Evolutionary conservation across 2,329 filamentous ascomycete species (phyloP).

Genomic region (Venturia aucupariae): DNA sequence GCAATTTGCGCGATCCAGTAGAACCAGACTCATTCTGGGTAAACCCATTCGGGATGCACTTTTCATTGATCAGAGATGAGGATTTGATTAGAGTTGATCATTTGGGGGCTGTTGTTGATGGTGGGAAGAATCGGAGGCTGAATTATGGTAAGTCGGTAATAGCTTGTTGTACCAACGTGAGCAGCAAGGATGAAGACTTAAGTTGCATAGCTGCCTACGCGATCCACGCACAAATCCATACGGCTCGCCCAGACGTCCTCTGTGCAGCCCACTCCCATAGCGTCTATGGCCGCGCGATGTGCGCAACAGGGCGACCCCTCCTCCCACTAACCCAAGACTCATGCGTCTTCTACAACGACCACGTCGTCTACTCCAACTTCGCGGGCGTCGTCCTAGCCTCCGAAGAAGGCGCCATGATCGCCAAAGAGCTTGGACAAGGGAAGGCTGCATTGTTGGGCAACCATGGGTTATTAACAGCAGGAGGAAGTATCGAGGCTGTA

Average conservation of each 20-base stretch:
- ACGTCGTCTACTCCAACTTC: conserved; percentile 43
- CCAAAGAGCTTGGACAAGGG: conserved; percentile 36
- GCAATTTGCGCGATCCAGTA: conserved; percentile 48
- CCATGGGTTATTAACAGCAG: conserved; percentile 44
- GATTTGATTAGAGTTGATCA: conserved; percentile 60
- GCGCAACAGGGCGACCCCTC: conserved; percentile 48
- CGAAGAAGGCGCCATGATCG: conserved; percentile 46
- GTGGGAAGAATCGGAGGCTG: conserved; percentile 40
- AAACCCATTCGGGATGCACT: conserved; percentile 56
- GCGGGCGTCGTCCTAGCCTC: conserved; percentile 44
- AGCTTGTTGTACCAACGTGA: too few relatives aligned
- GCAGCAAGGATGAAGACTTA: too few relatives aligned
- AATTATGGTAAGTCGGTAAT: conserved; percentile 23
- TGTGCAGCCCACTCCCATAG: conserved; percentile 51
- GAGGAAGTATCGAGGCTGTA: conserved; percentile 40
- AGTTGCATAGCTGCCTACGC: conserved; percentile 40
- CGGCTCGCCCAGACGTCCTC: conserved; percentile 48
- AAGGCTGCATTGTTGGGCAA: conserved; percentile 47
- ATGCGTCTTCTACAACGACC: conserved; percentile 43
- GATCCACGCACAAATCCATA: conserved; percentile 52
- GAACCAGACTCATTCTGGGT: conserved; percentile 55
- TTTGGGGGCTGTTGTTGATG: conserved; percentile 52
- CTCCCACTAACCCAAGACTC: conserved; percentile 52
- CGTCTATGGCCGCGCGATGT: conserved; percentile 53
- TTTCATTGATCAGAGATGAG: conserved; percentile 52